Percentiles rank a stretch among this genome's conserved stretches.
phyloP scores from a whole-genome alignment of 495 filamentous ascomycete species.

The Aspergillus leporis region DNA sequence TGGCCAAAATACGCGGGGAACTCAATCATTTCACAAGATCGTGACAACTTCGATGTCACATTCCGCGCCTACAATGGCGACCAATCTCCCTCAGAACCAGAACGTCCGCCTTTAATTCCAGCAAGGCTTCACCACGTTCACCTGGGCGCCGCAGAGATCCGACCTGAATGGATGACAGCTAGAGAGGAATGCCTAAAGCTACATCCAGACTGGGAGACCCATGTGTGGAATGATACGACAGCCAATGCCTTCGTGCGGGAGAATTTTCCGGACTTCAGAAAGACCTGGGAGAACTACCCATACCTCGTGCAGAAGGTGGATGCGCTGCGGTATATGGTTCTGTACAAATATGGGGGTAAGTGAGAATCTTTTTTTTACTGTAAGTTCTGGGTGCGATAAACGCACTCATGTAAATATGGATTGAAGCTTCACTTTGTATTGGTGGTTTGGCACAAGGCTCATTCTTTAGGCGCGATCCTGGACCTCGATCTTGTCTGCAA shows the following conservation, averaged over 20 bases:
- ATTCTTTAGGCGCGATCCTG: constrained; percentile 5
- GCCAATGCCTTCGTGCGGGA: constrained; percentile 9
- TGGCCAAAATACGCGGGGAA: not conserved
- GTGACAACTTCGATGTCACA: constrained; percentile 12
- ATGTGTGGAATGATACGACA: constrained; percentile 8
- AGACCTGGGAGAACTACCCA: constrained; percentile 12
- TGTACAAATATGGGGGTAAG: constrained; percentile 14
- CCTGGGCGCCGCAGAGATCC: not conserved
- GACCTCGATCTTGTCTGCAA: constrained; percentile 15
- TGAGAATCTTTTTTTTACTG: not conserved
- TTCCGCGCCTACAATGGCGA: constrained; percentile 7
- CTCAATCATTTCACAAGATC: constrained; percentile 6
- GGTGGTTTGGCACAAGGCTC: not conserved
- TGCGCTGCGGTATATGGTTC: constrained; percentile 14
- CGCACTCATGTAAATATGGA: too few relatives aligned
- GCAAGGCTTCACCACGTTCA: constrained; percentile 12
- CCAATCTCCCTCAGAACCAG: not conserved
- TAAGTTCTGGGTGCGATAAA: too few relatives aligned
- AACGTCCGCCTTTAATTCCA: not conserved
- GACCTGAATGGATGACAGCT: constrained; percentile 3
- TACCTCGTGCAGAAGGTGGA: constrained; percentile 16
- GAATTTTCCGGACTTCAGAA: constrained; percentile 4
- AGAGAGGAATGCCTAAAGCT: constrained; percentile 8
- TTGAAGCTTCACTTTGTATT: not conserved
- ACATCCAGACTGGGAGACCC: constrained; percentile 9